These are phyloP conservation scores for Moesziomyces parantarcticus DNA, from an alignment of 1,284 basidiomycete species.

Conservation along the genomic window DNA sequence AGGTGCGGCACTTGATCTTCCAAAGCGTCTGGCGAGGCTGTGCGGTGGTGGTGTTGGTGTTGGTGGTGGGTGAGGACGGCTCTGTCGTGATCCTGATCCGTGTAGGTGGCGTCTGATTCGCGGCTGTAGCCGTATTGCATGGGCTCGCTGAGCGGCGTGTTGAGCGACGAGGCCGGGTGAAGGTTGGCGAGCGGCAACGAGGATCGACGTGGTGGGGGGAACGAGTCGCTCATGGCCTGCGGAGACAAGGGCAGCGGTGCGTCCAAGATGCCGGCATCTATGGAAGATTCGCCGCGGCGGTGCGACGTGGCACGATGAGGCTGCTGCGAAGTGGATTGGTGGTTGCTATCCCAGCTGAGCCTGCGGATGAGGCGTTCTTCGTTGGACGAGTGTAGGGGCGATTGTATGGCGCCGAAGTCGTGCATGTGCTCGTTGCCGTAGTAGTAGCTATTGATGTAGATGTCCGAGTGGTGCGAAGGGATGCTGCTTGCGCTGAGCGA, in stretches of 20 bases:
- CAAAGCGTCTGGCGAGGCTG: conserved; percentile 37
- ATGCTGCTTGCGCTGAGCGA: conserved; percentile 43
- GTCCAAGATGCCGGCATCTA: conserved; percentile 36
- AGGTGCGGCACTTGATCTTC: conserved; percentile 20
- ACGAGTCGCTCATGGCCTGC: background rate
- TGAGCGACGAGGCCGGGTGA: background rate
- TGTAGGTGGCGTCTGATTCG: conserved; percentile 28
- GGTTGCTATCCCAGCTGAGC: conserved; percentile 32
- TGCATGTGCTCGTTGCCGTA: conserved; percentile 52
- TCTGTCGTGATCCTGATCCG: conserved; percentile 20
- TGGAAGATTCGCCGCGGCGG: conserved; percentile 27
- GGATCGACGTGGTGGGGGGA: conserved; percentile 22
- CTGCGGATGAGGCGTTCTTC: conserved; percentile 32
- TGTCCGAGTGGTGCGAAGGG: conserved; percentile 43
- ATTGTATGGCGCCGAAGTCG: conserved; percentile 24
- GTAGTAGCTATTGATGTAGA: conserved; percentile 55
- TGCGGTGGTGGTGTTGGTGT: too few relatives aligned
- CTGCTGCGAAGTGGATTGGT: background rate
- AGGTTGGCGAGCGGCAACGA: conserved; percentile 11
- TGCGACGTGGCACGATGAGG: conserved; percentile 6
- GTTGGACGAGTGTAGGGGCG: conserved; percentile 25
- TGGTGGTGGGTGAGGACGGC: conserved; percentile 33
- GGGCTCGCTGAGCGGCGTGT: background rate
- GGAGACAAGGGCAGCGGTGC: conserved; percentile 35
- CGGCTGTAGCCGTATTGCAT: conserved; percentile 18